Evolutionary conservation across 2,329 filamentous ascomycete genomes (phyloP).

Genomic region (Setomelanomma holmii): DNA sequence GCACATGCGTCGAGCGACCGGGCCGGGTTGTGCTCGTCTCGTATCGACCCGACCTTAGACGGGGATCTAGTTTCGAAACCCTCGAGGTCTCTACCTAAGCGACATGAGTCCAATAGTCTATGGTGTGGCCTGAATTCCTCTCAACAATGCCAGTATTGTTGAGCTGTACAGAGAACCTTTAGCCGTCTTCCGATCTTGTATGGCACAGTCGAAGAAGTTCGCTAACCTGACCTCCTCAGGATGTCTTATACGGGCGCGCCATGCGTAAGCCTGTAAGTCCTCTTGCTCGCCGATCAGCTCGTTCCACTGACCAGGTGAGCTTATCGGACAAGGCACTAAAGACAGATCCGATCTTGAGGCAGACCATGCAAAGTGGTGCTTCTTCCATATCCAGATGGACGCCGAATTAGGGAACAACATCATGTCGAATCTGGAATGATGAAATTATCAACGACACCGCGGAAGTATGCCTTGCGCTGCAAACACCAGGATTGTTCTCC

Average conservation of each 20-base stretch:
- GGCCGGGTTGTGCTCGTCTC: not conserved
- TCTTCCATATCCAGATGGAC: not conserved
- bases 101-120: not conserved
- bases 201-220: not conserved
- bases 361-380: not conserved
- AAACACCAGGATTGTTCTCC: not conserved
- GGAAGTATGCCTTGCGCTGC: conserved; percentile 6
- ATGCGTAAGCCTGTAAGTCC: conserved; percentile 15
- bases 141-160: conserved; percentile 13
- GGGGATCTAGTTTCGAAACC: conserved; percentile 13
- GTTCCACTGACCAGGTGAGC: conserved; percentile 3
- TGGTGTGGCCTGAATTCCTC: not conserved
- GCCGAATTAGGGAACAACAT: not conserved
- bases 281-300: conserved; percentile 15
- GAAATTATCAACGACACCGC: not conserved
- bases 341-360: conserved; percentile 5
- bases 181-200: conserved; percentile 11
- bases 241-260: conserved; percentile 12
- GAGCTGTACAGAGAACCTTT: conserved; percentile 25
- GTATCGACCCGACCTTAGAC: not conserved
- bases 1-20: not conserved
- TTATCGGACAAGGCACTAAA: conserved; percentile 5
- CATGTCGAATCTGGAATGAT: not conserved
- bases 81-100: conserved; percentile 9
- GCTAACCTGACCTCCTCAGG: conserved; percentile 6